Evolutionary conservation across 768 basidiomycete genomes (phyloP).

Genomic region (Amanita inopinata): DNA sequence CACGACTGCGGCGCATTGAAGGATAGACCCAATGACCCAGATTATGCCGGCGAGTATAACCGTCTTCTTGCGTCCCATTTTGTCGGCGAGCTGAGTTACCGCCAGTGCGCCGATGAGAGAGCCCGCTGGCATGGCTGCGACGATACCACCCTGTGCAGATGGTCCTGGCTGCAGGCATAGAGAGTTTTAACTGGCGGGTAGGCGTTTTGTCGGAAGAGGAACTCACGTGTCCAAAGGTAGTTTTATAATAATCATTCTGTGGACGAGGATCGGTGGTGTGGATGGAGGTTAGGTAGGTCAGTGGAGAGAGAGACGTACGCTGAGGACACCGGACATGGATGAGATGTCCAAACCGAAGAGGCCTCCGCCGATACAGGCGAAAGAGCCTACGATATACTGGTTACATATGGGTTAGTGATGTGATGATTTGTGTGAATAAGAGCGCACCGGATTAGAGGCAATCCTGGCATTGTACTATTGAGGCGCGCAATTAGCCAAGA

Average conservation of each 20-base stretch:
- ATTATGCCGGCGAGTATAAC: conserved; percentile 58
- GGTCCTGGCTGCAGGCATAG: conserved; percentile 38
- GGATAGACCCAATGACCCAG: conserved; percentile 63
- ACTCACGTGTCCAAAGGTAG: conserved; percentile 27
- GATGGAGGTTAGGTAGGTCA: neutral
- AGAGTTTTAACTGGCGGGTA: no score
- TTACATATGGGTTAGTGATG: neutral
- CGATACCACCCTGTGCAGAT: conserved; percentile 59
- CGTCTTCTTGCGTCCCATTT: conserved; percentile 54
- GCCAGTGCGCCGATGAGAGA: conserved; percentile 58
- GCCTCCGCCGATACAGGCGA: conserved; percentile 75
- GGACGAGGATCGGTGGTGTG: no score
- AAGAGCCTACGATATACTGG: conserved; percentile 69
- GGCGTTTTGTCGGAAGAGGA: no score
- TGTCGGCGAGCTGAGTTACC: conserved; percentile 55
- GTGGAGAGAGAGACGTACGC: conserved; percentile 13
- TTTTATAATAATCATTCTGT: conserved; percentile 30
- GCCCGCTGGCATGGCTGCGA: conserved; percentile 73
- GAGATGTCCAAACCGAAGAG: conserved; percentile 78
- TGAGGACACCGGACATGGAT: conserved; percentile 73
- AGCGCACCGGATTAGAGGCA: conserved; percentile 21
- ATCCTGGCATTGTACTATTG: conserved; percentile 22
- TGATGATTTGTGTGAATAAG: neutral
- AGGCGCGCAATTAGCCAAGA: no score
- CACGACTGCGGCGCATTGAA: conserved; percentile 59